phyloP scores from a whole-genome alignment of 2,329 filamentous ascomycete genomes.

The Zymoseptoria pseudotritici region DNA sequence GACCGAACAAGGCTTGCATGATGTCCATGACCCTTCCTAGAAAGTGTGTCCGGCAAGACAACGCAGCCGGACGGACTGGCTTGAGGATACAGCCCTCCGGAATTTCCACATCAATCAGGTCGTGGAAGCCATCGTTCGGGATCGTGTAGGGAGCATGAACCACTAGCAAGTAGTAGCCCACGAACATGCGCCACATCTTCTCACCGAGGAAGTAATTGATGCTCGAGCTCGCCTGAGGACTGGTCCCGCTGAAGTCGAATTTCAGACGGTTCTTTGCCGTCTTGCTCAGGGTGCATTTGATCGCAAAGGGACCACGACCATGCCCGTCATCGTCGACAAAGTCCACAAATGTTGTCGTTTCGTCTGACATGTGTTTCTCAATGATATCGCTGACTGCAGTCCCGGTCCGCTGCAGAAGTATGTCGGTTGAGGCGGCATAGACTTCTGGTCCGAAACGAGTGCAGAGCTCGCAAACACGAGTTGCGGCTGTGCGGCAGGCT shows the following conservation, averaged over 20 bases:
- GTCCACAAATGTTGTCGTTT: constrained; percentile 19
- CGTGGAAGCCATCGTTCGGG: constrained; percentile 23
- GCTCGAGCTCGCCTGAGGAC: constrained; percentile 21
- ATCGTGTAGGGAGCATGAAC: constrained; percentile 21
- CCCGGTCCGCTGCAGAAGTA: constrained; percentile 17
- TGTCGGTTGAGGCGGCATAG: constrained; percentile 18
- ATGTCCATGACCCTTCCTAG: constrained; percentile 22
- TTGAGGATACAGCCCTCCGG: constrained; percentile 18
- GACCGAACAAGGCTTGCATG: constrained; percentile 22
- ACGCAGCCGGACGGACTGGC: constrained; percentile 20
- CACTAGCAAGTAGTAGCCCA: constrained; percentile 20
- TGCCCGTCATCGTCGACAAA: constrained; percentile 24
- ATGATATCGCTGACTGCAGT: constrained; percentile 21
- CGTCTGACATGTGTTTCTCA: constrained; percentile 22
- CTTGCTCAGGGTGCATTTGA: constrained; percentile 23
- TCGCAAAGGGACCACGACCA: constrained; percentile 19
- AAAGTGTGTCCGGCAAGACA: constrained; percentile 22
- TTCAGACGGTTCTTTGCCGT: constrained; percentile 18
- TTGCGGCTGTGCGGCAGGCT: constrained; percentile 21
- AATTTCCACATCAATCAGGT: constrained; percentile 21
- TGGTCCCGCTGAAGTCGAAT: constrained; percentile 22
- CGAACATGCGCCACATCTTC: constrained; percentile 21
- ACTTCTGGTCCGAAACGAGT: constrained; percentile 21
- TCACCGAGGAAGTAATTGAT: constrained; percentile 23
- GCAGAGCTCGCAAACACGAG: constrained; percentile 22